phyloP scores from a whole-genome alignment of 371 early-diverging fungal genomes.

The Gilbertella persicaria region DNA sequence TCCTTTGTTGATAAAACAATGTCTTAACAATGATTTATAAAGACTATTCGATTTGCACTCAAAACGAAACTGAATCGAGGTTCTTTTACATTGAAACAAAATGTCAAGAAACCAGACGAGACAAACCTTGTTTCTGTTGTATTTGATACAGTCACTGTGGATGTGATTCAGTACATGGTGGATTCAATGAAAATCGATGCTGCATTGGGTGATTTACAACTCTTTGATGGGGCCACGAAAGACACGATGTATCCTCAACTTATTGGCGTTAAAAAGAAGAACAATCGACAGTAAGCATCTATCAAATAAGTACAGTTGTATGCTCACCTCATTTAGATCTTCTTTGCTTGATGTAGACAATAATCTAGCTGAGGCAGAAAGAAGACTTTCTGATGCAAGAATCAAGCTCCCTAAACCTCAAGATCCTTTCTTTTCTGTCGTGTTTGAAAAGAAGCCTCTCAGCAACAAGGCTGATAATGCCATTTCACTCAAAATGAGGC shows the following conservation, averaged over 20 bases:
- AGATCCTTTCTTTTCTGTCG: conserved; percentile 68
- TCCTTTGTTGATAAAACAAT: no score
- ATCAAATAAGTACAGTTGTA: not conserved
- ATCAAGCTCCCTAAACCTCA: conserved; percentile 1
- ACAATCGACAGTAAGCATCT: conserved; percentile 16
- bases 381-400: conserved; percentile 8
- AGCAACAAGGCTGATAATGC: conserved; percentile 77
- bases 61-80: conserved; percentile 69
- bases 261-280: conserved; percentile 42
- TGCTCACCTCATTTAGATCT: not conserved
- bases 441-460: conserved; percentile 74
- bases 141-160: conserved; percentile 60
- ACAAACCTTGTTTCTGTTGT: conserved; percentile 62
- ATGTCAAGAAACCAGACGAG: conserved; percentile 24
- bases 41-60: conserved; percentile 61
- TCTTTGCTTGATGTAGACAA: conserved; percentile 13
- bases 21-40: not conserved
- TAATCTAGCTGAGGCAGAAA: conserved; percentile 10
- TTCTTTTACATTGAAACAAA: conserved; percentile 60
- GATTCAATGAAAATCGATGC: conserved; percentile 39
- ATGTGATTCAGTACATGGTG: conserved; percentile 38
- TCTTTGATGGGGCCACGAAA: conserved; percentile 41
- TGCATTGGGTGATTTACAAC: conserved; percentile 43
- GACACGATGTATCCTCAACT: conserved; percentile 45
- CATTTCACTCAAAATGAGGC: conserved; percentile 70